Evolutionary conservation across 106 monocot species (phyloP), one percentile per base, ranked within the genome.

Genomic region (Acorus calamus): DNA sequence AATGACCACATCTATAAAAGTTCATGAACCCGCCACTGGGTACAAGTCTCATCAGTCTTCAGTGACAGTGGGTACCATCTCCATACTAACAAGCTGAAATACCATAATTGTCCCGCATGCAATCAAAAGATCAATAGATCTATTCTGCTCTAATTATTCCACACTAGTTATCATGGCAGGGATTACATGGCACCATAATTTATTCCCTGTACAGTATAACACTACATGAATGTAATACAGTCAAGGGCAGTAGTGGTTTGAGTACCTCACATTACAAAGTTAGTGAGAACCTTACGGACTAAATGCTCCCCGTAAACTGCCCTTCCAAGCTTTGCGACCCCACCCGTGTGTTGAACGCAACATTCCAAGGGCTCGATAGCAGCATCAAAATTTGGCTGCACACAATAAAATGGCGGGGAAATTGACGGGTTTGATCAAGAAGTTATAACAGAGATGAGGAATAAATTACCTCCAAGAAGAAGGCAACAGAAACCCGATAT

Each of bases 401-500:
- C 65, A 49, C 12, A 69, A 14, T 44, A 66, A 4, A 73, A 50
- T 53, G 14, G 3, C 12, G 14, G 57, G 46, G 14, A 69, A 6
- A 14, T 6, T 50, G n/a, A 65, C 55, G 7, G 8, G 57, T 28
- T 47, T 49, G 49, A 45, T 3, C 3, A 11, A 42, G 41, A 55
- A n/a, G 50, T 2, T 7, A 51, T 45, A 42, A 44, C 49, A 42
- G 48, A 42, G 50, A 50, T 8, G 0, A 11, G 42, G 47, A 0
- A 56, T 8, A 0, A 14, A 50, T 59, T 74, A 89, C 94, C 89
- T 94, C 94, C 48, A 84, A 89, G 50, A 94, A 94, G 71, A 81
- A 94, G 3, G 75, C 94, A 55, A 86, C 75, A 46, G 89, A 89
- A 66, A 81, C 86, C 47, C 94, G 81, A 71, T 94, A 94, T 4